Conservation (phyloP, 352 stramenopile species). For the Pythium grandisporangium region DNA sequence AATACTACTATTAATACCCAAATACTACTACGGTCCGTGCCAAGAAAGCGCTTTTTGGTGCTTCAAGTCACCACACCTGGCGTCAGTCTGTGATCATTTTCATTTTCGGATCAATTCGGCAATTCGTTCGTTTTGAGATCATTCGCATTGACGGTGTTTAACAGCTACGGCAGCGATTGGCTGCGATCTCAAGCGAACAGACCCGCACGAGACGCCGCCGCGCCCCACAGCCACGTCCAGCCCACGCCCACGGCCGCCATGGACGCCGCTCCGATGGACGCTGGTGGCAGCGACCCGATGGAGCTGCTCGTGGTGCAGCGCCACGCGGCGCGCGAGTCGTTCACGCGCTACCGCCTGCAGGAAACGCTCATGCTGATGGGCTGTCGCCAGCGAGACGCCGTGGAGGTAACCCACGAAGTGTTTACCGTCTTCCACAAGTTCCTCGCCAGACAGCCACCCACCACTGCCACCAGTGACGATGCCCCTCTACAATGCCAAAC, state of each 20-base stretch:
- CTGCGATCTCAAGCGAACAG: background rate
- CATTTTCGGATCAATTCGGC: too few relatives aligned
- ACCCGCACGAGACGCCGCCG: background rate
- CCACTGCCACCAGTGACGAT: background rate
- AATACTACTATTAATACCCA: too few relatives aligned
- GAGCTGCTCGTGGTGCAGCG: constrained; percentile 59
- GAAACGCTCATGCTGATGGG: constrained; percentile 87
- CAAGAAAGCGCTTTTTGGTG: too few relatives aligned
- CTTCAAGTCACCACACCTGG: too few relatives aligned
- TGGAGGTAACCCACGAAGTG: constrained; percentile 56
- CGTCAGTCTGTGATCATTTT: too few relatives aligned
- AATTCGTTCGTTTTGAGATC: too few relatives aligned
- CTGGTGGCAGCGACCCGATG: constrained; percentile 64
- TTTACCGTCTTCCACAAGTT: constrained; percentile 58
- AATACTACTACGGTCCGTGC: too few relatives aligned
- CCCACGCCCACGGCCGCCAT: constrained; percentile 13
- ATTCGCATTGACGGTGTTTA: too few relatives aligned
- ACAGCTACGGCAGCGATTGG: too few relatives aligned
- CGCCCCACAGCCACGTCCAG: background rate
- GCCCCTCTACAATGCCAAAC: background rate
- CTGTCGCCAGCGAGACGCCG: constrained; percentile 64
- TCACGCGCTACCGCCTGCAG: constrained; percentile 78
- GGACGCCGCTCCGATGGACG: constrained; percentile 43
- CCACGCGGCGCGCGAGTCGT: constrained; percentile 39
- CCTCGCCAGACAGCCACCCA: constrained; percentile 12